Base-by-base conservation (phyloP, 257 asterid species). In the Verbascum thapsus region DNA sequence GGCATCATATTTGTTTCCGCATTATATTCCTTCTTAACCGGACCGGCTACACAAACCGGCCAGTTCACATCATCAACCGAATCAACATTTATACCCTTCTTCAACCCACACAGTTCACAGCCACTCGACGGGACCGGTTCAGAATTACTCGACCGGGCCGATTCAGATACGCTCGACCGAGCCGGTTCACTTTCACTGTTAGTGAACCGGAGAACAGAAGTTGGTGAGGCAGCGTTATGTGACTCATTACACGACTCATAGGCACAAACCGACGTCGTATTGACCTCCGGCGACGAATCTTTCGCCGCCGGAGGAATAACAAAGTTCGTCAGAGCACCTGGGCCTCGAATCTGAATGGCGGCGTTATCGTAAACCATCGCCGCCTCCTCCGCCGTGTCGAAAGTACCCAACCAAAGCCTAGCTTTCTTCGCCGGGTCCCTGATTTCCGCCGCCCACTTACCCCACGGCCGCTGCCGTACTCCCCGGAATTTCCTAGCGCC, bases 281-380 rank as follows among this genome's bases (percentile, higher is more conserved):
- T 69, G 17, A 17, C 38, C 4, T 69, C 73, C 57, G 70, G 41
- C 10, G 78, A 16, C 0, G 40, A 58, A 12, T 71, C 69, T 50
- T 67, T 67, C 5, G 41, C n/a, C n/a, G n/a, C 23, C 15, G 52
- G 47, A 0, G 79, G 83, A 5, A 53, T 35, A 0, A 72, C 56
- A n/a, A 80, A 80, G 73, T 87, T 87, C 0, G 92, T 87, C 10
- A 78, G n/a, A 2, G 95, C 95, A 2, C 76, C 86, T 0, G 92
- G 84, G 0, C 95, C 95, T 0, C 95, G 87, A 0, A 87, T 59
- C 57, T 78, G 77, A 19, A 84, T 76, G 6, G 95, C 95, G 7
- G 95, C 95, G 49, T 67, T 84, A 34, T 87, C 95, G 16, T 87
- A 87, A 2, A 84, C 95, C 89, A 80, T 82, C 0, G 95, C 95